A percentile compares a stretch with the other conserved stretches of the same genome.
phyloP scores from a whole-genome alignment of 441 rosid species.

The Euphorbia celastroides region DNA sequence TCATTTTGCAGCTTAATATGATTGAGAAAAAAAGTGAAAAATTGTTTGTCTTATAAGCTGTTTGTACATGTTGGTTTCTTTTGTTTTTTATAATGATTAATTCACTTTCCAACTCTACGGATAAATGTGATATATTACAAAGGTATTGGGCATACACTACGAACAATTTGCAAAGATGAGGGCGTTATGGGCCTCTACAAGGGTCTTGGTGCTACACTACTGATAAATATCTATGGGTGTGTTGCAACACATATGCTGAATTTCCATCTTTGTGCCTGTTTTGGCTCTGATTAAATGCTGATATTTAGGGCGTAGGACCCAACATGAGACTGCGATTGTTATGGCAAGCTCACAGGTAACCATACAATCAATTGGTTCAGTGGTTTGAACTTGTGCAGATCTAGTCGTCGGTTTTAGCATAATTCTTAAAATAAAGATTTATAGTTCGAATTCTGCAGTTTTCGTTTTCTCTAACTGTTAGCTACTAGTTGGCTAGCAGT shows the following conservation, averaged over 20 bases:
- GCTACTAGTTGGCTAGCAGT: too few species aligned
- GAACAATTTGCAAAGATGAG: constrained; percentile 67
- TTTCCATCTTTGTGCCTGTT: background rate
- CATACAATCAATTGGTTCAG: constrained; percentile 6
- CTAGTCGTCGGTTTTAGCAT: too few species aligned
- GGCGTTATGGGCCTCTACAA: constrained; percentile 82
- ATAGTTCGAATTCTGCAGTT: too few species aligned
- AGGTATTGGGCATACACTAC: constrained; percentile 78
- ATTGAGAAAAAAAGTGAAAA: background rate
- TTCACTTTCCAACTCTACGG: constrained; percentile 34
- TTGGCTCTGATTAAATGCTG: constrained; percentile 19
- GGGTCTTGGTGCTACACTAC: constrained; percentile 90
- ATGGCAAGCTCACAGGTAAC: constrained; percentile 77
- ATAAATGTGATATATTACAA: constrained; percentile 72
- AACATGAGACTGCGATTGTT: constrained; percentile 80
- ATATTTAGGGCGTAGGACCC: constrained; percentile 77
- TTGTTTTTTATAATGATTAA: constrained; percentile 11
- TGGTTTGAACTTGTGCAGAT: too few species aligned
- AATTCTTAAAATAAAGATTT: too few species aligned
- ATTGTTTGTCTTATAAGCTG: background rate
- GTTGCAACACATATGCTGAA: constrained; percentile 4
- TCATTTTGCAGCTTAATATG: background rate
- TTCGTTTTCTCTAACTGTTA: too few species aligned
- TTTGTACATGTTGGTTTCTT: constrained; percentile 1
- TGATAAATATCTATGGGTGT: constrained; percentile 36